Evolutionary conservation across 805 yeast species (phyloP), one percentile per base, ranked within the genome.

Genomic region (Yamadazyma sp.): DNA sequence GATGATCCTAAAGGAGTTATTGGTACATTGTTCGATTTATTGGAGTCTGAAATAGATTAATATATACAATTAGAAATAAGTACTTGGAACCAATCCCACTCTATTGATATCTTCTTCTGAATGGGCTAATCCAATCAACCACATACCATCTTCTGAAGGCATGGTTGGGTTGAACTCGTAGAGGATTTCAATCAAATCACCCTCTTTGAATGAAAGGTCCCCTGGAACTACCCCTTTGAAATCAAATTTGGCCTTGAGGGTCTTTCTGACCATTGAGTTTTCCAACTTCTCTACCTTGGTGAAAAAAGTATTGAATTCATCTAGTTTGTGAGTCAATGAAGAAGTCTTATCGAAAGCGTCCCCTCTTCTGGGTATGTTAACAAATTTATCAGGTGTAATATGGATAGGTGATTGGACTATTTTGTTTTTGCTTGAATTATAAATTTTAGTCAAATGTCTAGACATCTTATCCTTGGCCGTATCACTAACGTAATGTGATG

Each of bases 21-120:
- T 36, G 65, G 60, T 2, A 43, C 55, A 3, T 54, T 75, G 30
- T 69, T 71, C 49, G 47, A 39, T 18, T 45, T 73, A 19, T 45
- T 73, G 2, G 65, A 66, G 6, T 42, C 52, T 9, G 78, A 70
- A 18, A 51, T 63, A 14, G 70, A 67, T 42, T 68, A 50, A 25
- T 22, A 23, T 26, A 12, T 7, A 33, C n/a, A n/a, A 22, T n/a
- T 30, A 27, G 24, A 55, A 45, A 36, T 48, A 54, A 27, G 48
- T 60, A 29, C 49, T 56, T 3, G 72, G 71, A 7, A 60, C 64
- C 42, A 65, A 61, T 6, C 72, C 72, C 6, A 56, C 42, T 38
- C 70, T 50, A 7, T 37, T 39, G 4, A 33, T 39, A n/a, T n/a
- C n/a, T n/a, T 33, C 26, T 3, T 38, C 40, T 16, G 36, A 18